phyloP scores from a whole-genome alignment of 805 yeast species.

The Metschnikowia hibisci region DNA sequence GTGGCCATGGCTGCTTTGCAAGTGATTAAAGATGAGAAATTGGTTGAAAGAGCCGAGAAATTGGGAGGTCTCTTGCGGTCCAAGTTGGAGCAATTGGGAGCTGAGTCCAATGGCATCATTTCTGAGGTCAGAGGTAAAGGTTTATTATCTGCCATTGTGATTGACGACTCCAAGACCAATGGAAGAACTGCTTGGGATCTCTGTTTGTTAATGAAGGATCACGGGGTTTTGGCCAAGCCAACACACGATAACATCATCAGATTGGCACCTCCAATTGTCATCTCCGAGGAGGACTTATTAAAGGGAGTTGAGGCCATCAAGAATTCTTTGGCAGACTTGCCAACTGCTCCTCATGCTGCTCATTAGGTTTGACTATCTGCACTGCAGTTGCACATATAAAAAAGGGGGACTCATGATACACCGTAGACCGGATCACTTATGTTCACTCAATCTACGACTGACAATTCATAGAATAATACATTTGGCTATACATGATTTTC shows the following conservation, averaged over 20 bases:
- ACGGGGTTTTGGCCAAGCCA: constrained; percentile 92
- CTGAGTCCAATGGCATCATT: constrained; percentile 49
- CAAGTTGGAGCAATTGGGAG: constrained; percentile 52
- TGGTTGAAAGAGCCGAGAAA: constrained; percentile 70
- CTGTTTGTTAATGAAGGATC: constrained; percentile 81
- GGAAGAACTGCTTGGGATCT: constrained; percentile 97
- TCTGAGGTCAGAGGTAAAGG: constrained; percentile 80
- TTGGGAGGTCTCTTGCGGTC: constrained; percentile 68
- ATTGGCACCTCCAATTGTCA: constrained; percentile 93
- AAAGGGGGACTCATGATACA: not conserved
- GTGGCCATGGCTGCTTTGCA: constrained; percentile 92
- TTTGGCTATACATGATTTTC: not conserved
- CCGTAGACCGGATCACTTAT: not conserved
- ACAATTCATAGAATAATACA: not conserved
- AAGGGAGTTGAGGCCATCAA: constrained; percentile 77
- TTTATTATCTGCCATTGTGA: constrained; percentile 83
- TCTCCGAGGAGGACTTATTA: constrained; percentile 77
- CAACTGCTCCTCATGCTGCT: constrained; percentile 46
- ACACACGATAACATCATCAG: constrained; percentile 95
- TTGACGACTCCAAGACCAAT: constrained; percentile 75
- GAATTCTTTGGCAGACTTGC: constrained; percentile 51
- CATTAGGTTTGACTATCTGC: constrained; percentile 26
- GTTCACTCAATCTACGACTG: no score
- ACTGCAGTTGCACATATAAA: not conserved
- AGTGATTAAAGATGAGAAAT: constrained; percentile 82